Evolutionary conservation across 306 rosid species (phyloP), one percentile per base, ranked within the genome.

Genomic region (Myrica gale): DNA sequence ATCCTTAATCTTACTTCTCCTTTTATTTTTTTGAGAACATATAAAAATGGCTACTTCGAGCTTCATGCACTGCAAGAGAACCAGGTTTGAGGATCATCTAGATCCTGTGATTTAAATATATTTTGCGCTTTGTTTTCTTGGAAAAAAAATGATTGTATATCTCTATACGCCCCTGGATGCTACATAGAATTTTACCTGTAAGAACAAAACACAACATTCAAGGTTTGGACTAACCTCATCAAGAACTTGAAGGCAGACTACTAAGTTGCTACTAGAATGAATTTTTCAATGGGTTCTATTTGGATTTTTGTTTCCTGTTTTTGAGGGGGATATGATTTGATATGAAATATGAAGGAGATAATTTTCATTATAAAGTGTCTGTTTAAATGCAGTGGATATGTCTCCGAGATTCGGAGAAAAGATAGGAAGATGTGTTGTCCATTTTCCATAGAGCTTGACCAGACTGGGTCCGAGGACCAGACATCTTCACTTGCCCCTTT

Each of bases 341-440:
- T 52, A 2, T 2, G 21, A 52, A 4, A 52, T 52, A 2, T 52
- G 20, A 13, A 15, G 23, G 58, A 15, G 58, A 53, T 17, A 53
- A 52, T 52, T 73, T 62, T 67, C 66, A 65, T 80, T 75, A 57
- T 68, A 21, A 55, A 68, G 10, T 52, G 9, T 69, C 9, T 69
- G 10, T 72, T 75, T 88, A 70, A 73, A 66, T 85, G 84, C 91
- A 96, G 99, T 69, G 98, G 89, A 60, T 92, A 84, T 79, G 98
- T 92, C n/a, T 87, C 98, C 70, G 97, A 88, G 75, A 70, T 89
- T 73, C 92, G 90, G 32, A 81, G 82, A 76, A 90, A 90, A 69
- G 91, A 96, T 88, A 85, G 93, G 98, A 90, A 88, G 84, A 62
- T 60, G 19, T 90, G 98, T 76, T 92, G 92, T 88, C 99, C 99